Base-by-base conservation (phyloP, 2,329 filamentous ascomycete genomes). In the Pyrenochaeta sp. region DNA sequence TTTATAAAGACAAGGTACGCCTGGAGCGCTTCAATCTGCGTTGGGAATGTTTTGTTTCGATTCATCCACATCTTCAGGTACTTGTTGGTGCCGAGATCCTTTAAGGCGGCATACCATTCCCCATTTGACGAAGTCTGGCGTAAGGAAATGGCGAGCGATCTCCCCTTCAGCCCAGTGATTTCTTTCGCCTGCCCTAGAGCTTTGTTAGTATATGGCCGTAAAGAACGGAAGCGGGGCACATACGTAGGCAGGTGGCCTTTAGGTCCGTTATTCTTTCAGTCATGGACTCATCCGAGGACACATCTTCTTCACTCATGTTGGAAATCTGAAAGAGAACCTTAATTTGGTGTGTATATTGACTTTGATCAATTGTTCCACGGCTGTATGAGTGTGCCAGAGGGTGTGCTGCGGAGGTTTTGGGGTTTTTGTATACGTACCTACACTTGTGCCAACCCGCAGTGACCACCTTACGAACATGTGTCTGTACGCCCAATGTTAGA, bases 61-160 rank as follows among this genome's bases (percentile, higher is more conserved):
- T 69, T 68, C 64, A 61, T 69, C 67, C 65, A 69, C 63, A 68
- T 66, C 44, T 67, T 68, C 20, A 69, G 49, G 30, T 68, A 69
- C 46, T 68, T 69, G 41, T 67, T 65, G 9, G 59, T 52, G n/a
- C 52, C 51, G 14, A 50, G 27, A 15, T 69, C 66, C 32, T 69
- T 69, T 4, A 68, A 50, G 3, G 67, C 65, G 0, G 60, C 65
- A 40, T 68, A 69, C 64, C 64, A 68, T 11, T 52, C 53, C 9
- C 59, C 60, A 1, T 32, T 56, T 23, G 60, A 64, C 1, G 60
- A 58, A 37, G 66, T 63, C 40, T 61, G 60, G 30, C 62, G 45
- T 9, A 61, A 60, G 17, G 23, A 27, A 27, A 69, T 49, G 0
- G 65, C 56, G 1, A 69, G 59, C n/a, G 54, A 58, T 15, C 61